Conservation (phyloP, 129 eudicot species). For the Smallanthus sonchifolius region DNA sequence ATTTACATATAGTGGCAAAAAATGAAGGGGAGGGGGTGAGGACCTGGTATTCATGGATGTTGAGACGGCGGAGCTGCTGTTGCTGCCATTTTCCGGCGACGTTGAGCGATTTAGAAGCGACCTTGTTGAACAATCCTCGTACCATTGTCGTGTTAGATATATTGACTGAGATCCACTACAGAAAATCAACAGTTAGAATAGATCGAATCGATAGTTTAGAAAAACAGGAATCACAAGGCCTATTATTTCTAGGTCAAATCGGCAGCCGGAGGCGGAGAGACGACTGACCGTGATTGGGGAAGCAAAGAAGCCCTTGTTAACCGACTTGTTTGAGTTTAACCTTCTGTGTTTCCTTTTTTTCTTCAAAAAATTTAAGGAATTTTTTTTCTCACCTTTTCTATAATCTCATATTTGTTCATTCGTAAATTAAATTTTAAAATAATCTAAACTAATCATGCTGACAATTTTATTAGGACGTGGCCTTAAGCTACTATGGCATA, state of each 20-base stretch:
- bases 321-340: not conserved
- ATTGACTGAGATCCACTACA: slow-evolving; percentile 5
- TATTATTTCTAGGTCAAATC: not conserved
- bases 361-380: not conserved
- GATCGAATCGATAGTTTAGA: slow-evolving; percentile 8
- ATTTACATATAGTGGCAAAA: not conserved
- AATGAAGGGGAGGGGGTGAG: not conserved
- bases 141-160: slow-evolving; percentile 35
- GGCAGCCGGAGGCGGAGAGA: slow-evolving; percentile 23
- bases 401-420: too few relatives aligned
- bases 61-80: slow-evolving; percentile 98
- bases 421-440: too few relatives aligned
- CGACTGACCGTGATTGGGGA: slow-evolving; percentile 28
- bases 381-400: too few relatives aligned
- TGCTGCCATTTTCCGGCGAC: slow-evolving; percentile 95
- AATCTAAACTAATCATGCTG: too few relatives aligned
- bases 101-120: slow-evolving; percentile 64
- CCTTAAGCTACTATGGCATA: too few relatives aligned
- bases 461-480: too few relatives aligned
- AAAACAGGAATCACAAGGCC: not conserved
- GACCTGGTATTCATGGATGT: slow-evolving; percentile 96
- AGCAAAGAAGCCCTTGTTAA: slow-evolving; percentile 14
- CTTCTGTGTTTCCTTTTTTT: not conserved
- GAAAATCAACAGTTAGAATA: not conserved
- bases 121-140: slow-evolving; percentile 60